phyloP scores from a whole-genome alignment of 768 basidiomycete genomes.

The Mycena sanguinolenta region DNA sequence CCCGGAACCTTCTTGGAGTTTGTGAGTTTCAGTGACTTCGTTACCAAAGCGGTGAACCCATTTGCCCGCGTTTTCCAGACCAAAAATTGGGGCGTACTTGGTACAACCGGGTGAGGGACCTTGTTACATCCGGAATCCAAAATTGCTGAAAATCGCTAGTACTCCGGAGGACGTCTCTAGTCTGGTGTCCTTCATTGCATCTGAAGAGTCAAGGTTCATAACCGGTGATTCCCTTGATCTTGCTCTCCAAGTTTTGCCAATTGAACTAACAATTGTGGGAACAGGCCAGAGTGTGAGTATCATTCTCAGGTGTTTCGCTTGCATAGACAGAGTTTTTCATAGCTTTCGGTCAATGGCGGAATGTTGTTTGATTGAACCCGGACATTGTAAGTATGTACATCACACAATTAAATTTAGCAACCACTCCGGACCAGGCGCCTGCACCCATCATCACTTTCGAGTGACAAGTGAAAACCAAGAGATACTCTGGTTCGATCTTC shows the following conservation, averaged over 20 bases:
- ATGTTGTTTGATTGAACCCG: constrained; percentile 1
- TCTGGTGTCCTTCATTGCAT: constrained; percentile 48
- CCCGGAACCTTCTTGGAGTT: background rate
- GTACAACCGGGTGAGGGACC: background rate
- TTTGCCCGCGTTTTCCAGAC: background rate
- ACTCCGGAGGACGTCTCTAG: constrained; percentile 36
- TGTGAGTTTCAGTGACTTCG: background rate
- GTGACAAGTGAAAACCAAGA: no score
- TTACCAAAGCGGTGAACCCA: background rate
- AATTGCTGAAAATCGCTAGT: background rate
- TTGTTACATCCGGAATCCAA: background rate
- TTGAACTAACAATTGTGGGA: background rate
- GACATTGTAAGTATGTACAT: background rate
- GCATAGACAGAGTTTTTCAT: background rate
- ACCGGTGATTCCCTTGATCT: constrained; percentile 15
- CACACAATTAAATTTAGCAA: background rate
- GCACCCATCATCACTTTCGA: no score
- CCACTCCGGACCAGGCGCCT: no score
- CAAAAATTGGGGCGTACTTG: background rate
- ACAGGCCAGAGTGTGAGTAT: constrained; percentile 14
- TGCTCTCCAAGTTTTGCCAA: background rate
- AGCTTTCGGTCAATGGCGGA: constrained; percentile 34
- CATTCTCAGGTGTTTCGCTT: background rate
- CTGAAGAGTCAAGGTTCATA: constrained; percentile 45
- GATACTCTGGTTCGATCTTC: no score